Conservation (phyloP, 129 eudicot species). For the Calendula officinalis region DNA sequence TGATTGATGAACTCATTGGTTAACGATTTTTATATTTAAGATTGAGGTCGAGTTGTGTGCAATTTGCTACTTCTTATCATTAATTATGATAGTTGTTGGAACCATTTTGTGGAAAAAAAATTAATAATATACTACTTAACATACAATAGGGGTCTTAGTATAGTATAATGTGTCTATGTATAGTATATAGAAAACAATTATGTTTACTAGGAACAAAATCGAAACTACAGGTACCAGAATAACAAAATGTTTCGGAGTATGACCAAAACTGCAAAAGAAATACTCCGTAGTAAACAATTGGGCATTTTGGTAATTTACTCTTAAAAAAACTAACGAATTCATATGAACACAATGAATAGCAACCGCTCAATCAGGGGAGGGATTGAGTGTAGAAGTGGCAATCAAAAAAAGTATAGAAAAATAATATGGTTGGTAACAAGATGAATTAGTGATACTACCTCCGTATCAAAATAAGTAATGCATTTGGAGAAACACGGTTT, state of each 20-base stretch:
- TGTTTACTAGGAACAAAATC: no score
- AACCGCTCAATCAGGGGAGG: background rate
- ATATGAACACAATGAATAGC: constrained; percentile 7
- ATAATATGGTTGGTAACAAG: background rate
- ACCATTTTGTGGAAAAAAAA: constrained; percentile 3
- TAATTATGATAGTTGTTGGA: constrained; percentile 4
- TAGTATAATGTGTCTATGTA: no score
- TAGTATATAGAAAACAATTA: no score
- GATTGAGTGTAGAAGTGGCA: constrained; percentile 12
- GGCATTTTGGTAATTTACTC: no score
- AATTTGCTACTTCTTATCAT: constrained; percentile 13
- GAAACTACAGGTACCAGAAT: no score
- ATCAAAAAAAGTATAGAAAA: background rate
- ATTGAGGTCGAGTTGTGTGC: constrained; percentile 17
- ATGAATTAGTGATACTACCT: background rate
- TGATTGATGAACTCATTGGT: constrained; percentile 27
- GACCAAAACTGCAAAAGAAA: no score
- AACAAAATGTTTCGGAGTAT: no score
- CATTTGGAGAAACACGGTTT: no score
- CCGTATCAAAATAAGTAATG: no score
- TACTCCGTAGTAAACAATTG: no score
- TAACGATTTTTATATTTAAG: background rate
- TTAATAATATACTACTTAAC: background rate
- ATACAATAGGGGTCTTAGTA: no score
- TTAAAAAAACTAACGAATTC: background rate